Evolutionary conservation across 768 basidiomycete species (phyloP).

Genomic region (Mycena indigotica): DNA sequence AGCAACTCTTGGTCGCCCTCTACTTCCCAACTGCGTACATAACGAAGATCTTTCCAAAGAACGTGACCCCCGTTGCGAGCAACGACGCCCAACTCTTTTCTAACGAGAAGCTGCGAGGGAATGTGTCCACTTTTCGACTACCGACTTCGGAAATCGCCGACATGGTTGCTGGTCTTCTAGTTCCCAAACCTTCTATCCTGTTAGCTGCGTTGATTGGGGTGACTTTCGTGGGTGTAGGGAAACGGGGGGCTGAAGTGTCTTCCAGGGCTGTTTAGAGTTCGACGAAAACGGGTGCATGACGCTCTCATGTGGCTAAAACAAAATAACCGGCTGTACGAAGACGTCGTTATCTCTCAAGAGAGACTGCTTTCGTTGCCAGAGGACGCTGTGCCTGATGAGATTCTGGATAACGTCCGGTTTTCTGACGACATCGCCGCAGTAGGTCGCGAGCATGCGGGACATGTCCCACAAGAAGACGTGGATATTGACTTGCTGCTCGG

Average conservation of each 20-base stretch:
- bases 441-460: constrained; percentile 13
- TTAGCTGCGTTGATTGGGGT: constrained; percentile 31
- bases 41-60: constrained; percentile 29
- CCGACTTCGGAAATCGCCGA: constrained; percentile 12
- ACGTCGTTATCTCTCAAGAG: constrained; percentile 24
- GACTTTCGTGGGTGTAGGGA: constrained; percentile 31
- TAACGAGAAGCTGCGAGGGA: constrained; percentile 24
- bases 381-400: constrained; percentile 4
- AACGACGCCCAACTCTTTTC: background rate
- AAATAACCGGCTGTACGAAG: constrained; percentile 31
- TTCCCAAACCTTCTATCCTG: constrained; percentile 14
- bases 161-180: constrained; percentile 23
- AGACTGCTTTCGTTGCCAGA: background rate
- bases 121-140: too few relatives aligned
- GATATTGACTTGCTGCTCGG: background rate
- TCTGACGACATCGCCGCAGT: background rate
- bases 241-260: constrained; percentile 24
- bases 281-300: constrained; percentile 16
- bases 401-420: background rate
- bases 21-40: constrained; percentile 25
- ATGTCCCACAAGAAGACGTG: constrained; percentile 7
- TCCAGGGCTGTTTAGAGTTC: constrained; percentile 28
- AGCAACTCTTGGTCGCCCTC: constrained; percentile 26
- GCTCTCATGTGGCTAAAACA: constrained; percentile 35
- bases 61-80: background rate